These are phyloP conservation scores for Saccharomyces hybrid DNA, from an alignment of 1,139 yeast species.

Conservation along the genomic window DNA sequence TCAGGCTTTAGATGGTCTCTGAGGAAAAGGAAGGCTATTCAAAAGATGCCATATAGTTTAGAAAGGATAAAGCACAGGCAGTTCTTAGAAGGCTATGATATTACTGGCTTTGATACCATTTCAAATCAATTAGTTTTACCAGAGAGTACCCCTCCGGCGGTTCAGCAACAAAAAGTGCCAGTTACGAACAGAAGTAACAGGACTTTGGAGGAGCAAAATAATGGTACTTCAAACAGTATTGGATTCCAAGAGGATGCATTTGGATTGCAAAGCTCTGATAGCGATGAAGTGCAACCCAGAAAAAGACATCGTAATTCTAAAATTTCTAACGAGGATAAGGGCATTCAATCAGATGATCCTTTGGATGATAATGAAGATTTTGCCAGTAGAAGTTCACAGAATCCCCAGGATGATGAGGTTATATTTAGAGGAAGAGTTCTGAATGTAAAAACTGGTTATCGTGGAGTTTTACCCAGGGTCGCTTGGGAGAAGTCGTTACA, in stretches of 20 bases:
- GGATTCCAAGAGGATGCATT: neutral
- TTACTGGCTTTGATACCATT: slow-evolving; percentile 13
- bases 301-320: neutral
- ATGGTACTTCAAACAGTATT: neutral
- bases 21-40: slow-evolving; percentile 30
- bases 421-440: slow-evolving; percentile 27
- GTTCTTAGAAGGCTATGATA: slow-evolving; percentile 26
- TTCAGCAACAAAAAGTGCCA: neutral
- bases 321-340: neutral
- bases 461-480: slow-evolving; percentile 28
- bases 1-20: slow-evolving; percentile 12
- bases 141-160: neutral
- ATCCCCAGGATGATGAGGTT: slow-evolving; percentile 9
- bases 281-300: neutral
- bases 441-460: slow-evolving; percentile 25
- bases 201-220: neutral
- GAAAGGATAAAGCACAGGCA: slow-evolving; percentile 30
- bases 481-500: slow-evolving; percentile 28
- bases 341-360: neutral
- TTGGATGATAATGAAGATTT: slow-evolving; percentile 1
- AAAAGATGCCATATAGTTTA: slow-evolving; percentile 31
- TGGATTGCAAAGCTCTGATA: neutral
- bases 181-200: neutral
- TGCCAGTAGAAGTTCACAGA: neutral
- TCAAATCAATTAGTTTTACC: slow-evolving; percentile 11